These are phyloP conservation scores for Ambrosiella beaveri DNA, from an alignment of 2,329 filamentous ascomycete genomes.

Conservation along the genomic window DNA sequence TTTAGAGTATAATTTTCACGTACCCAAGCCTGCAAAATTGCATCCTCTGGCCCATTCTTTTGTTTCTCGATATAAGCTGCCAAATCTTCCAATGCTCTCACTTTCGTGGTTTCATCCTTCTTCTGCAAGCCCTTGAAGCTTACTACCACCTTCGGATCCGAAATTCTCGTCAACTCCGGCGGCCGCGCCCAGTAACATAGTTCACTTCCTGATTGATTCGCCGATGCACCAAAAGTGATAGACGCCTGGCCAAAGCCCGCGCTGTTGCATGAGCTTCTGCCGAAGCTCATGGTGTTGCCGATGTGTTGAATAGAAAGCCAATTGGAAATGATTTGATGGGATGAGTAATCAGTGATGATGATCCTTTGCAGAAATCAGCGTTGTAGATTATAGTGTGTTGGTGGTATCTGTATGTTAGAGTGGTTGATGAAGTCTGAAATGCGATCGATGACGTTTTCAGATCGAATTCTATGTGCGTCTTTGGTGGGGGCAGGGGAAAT, in stretches of 20 bases:
- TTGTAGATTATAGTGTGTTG: neutral
- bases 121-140: conserved; percentile 87
- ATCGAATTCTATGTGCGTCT: neutral
- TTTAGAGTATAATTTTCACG: conserved; percentile 12
- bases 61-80: conserved; percentile 41
- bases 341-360: neutral
- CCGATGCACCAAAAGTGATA: conserved; percentile 25
- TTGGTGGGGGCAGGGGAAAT: neutral
- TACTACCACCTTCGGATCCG: conserved; percentile 66
- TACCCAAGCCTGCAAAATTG: conserved; percentile 78
- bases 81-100: conserved; percentile 78
- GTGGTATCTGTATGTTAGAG: neutral
- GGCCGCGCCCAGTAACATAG: conserved; percentile 79
- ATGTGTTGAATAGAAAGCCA: neutral
- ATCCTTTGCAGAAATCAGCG: neutral
- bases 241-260: conserved; percentile 2
- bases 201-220: conserved; percentile 24
- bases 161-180: conserved; percentile 60
- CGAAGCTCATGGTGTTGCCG: conserved; percentile 5
- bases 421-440: neutral
- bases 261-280: neutral
- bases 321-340: neutral
- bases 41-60: conserved; percentile 54
- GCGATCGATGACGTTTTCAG: neutral
- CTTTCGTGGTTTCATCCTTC: conserved; percentile 82